These are phyloP conservation scores for Wickerhamiella hasegawae DNA, from an alignment of 805 yeast species.

Conservation along the genomic window DNA sequence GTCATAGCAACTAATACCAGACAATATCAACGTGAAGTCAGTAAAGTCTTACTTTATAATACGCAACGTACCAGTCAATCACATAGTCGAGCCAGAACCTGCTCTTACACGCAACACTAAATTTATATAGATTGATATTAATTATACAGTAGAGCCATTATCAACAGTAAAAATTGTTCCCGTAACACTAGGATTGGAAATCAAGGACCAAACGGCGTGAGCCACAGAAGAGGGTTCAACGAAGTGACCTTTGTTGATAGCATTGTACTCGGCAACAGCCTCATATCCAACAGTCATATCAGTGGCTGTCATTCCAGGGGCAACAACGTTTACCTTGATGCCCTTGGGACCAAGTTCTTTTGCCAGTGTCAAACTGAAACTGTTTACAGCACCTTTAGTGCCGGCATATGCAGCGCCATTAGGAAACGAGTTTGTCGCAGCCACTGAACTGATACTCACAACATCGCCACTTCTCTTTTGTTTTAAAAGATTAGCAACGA, in stretches of 20 bases:
- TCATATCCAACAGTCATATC: no score
- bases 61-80: no score
- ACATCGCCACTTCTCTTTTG: slow-evolving; percentile 25
- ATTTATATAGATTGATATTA: no score
- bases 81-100: no score
- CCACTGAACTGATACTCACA: slow-evolving; percentile 50
- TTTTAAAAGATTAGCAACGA: slow-evolving; percentile 35
- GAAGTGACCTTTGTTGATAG: neutral
- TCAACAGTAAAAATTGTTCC: neutral
- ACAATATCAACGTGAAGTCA: no score
- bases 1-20: no score
- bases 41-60: no score
- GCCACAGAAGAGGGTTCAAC: neutral
- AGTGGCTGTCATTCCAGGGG: slow-evolving; percentile 57
- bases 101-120: no score
- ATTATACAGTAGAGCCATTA: neutral
- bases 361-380: slow-evolving; percentile 44
- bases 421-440: slow-evolving; percentile 24
- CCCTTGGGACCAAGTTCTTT: slow-evolving; percentile 36
- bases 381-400: slow-evolving; percentile 51
- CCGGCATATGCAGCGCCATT: slow-evolving; percentile 59
- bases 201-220: neutral
- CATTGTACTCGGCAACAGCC: no score
- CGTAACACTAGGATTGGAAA: neutral
- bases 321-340: slow-evolving; percentile 45